Conservation (phyloP, 2,329 filamentous ascomycete species). For the Colletotrichum gigasporum region DNA sequence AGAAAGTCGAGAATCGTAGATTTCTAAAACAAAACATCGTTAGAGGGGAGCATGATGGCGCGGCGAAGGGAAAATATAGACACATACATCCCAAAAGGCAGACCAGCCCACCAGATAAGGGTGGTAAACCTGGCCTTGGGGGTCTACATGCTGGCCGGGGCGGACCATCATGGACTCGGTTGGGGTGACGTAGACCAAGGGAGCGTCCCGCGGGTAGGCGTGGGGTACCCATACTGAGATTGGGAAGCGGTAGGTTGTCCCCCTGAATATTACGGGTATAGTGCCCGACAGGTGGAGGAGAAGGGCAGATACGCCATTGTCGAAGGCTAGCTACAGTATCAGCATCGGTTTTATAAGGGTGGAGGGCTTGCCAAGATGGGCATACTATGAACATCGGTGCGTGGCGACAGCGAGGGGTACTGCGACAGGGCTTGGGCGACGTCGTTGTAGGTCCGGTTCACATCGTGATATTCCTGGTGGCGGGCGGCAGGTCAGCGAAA, state of each 20-base stretch:
- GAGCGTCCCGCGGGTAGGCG: conserved; percentile 85
- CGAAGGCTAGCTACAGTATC: conserved; percentile 71
- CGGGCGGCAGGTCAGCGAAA: conserved; percentile 13
- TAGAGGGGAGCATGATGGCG: background rate
- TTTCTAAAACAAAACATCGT: conserved; percentile 64
- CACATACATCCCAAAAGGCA: conserved; percentile 87
- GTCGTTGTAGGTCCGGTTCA: conserved; percentile 92
- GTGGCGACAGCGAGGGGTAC: conserved; percentile 81
- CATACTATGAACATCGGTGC: conserved; percentile 95
- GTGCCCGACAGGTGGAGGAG: conserved; percentile 89
- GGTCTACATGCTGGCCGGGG: conserved; percentile 93
- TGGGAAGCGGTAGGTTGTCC: conserved; percentile 89
- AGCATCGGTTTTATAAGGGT: conserved; percentile 32
- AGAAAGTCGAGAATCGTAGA: conserved; percentile 86
- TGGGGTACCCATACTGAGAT: conserved; percentile 94
- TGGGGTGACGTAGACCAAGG: conserved; percentile 88
- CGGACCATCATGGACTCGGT: conserved; percentile 89
- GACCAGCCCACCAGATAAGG: conserved; percentile 93
- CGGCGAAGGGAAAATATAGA: conserved; percentile 8
- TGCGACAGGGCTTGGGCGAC: conserved; percentile 83
- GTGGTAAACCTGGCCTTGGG: conserved; percentile 93
- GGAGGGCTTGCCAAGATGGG: conserved; percentile 14
- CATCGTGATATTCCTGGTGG: conserved; percentile 87
- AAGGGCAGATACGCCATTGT: conserved; percentile 86
- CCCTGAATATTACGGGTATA: conserved; percentile 89